phyloP scores from a whole-genome alignment of 139 green algal species.

The Diplosphaera chodatii region DNA sequence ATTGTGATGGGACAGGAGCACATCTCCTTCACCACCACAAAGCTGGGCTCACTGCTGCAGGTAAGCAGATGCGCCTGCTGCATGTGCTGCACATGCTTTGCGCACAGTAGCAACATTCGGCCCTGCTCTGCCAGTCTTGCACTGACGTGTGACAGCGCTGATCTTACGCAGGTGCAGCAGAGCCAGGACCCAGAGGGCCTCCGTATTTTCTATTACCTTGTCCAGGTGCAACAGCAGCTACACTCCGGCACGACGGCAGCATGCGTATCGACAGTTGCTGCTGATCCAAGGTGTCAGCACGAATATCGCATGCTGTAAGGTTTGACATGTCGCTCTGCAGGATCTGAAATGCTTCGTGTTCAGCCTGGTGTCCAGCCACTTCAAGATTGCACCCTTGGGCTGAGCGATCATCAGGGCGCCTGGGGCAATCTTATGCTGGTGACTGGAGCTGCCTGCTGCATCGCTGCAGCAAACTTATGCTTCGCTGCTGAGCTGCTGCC shows the following conservation, averaged over 20 bases:
- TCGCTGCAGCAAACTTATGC: too few species aligned
- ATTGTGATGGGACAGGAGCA: conserved; percentile 88
- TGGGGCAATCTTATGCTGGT: too few species aligned
- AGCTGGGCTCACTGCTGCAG: conserved; percentile 91
- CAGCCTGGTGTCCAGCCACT: conserved; percentile 87
- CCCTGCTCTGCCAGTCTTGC: too few species aligned
- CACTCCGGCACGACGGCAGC: background rate
- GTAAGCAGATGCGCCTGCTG: background rate
- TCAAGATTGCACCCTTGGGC: conserved; percentile 83
- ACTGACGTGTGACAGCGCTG: too few species aligned
- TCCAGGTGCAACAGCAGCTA: conserved; percentile 56
- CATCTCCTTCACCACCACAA: conserved; percentile 94
- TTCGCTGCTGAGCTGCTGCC: too few species aligned
- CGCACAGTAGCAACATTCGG: too few species aligned
- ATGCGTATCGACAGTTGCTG: too few species aligned
- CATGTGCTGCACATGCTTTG: background rate
- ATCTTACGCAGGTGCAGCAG: conserved; percentile 67
- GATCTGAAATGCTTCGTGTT: conserved; percentile 97
- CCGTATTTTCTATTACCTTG: conserved; percentile 96
- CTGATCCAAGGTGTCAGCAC: too few species aligned
- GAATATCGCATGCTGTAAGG: too few species aligned
- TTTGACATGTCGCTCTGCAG: conserved; percentile 46
- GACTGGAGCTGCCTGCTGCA: too few species aligned
- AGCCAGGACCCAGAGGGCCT: conserved; percentile 96
- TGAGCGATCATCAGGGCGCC: background rate